Base-by-base conservation (phyloP, 2,329 filamentous ascomycete genomes). In the Eurotiales sp. region DNA sequence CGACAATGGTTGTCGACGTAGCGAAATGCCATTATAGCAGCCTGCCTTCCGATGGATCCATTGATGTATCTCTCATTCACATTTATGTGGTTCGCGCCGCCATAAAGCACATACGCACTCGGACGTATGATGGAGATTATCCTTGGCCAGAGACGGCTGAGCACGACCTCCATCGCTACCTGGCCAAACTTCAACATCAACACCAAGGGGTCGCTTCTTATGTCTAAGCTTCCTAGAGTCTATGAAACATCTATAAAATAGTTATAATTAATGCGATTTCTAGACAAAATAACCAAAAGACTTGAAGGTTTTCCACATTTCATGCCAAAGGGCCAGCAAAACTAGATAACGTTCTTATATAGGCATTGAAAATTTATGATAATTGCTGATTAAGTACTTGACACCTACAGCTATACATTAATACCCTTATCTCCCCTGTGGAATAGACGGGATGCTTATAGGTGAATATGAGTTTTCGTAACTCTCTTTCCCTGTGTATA, bases 401-500 rank as follows among this genome's bases (percentile, higher is more conserved):
- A n/a, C n/a, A n/a, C n/a, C n/a, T n/a, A n/a, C n/a, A n/a, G n/a
- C n/a, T n/a, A n/a, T n/a, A n/a, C n/a, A n/a, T n/a, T n/a, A n/a
- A n/a, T n/a, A n/a, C n/a, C n/a, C n/a, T n/a, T n/a, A n/a, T n/a
- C n/a, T n/a, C n/a, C n/a, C n/a, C n/a, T n/a, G n/a, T n/a, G n/a
- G n/a, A n/a, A n/a, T n/a, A n/a, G n/a, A n/a, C n/a, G n/a, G n/a
- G n/a, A n/a, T 36, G 15, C 14, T 36, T 17, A 36, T 36, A 36
- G 8, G 27, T 50, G 47, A 15, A 50, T 37, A 19, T 50, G 47
- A 19, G 47, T 50, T 15, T 50, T 50, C 15, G 27, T 30, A 10
- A 50, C 47, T 5, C 7, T 37, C 30, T 44, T 65, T 14, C 66
- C 67, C 58, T 72, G 65, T 21, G 63, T 53, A 60, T 72, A 73